Evolutionary conservation across 495 filamentous ascomycete species (phyloP).

Genomic region (Xeromyces bisporus): DNA sequence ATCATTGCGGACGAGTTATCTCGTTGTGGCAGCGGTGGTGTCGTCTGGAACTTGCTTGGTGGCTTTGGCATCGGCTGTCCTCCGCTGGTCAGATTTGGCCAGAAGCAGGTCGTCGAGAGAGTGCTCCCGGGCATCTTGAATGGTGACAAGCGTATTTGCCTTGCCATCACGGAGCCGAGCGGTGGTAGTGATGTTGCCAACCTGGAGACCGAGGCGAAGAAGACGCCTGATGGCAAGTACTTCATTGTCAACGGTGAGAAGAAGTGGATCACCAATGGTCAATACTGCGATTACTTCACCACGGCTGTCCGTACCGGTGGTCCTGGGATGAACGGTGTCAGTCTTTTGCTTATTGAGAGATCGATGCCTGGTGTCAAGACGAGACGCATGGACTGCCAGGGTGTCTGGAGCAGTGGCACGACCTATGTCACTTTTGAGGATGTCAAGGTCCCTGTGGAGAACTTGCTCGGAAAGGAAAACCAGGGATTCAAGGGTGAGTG

Average conservation of each 20-base stretch:
- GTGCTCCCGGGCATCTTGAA: conserved; percentile 69
- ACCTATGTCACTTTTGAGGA: conserved; percentile 98
- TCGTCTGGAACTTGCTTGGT: conserved; percentile 96
- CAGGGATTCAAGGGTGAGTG: conserved; percentile 73
- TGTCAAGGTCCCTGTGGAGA: conserved; percentile 95
- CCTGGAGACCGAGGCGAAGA: conserved; percentile 85
- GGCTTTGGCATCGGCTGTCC: conserved; percentile 90
- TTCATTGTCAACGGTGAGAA: conserved; percentile 99
- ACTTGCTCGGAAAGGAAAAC: conserved; percentile 94
- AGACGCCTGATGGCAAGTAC: conserved; percentile 85
- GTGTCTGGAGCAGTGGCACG: conserved; percentile 86
- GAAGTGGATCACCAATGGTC: conserved; percentile 99
- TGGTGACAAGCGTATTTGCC: conserved; percentile 90
- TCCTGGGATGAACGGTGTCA: conserved; percentile 77
- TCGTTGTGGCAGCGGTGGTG: conserved; percentile 71
- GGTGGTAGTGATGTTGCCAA: conserved; percentile 83
- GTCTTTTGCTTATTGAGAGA: conserved; percentile 77
- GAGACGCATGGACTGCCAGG: conserved; percentile 93
- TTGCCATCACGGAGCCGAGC: conserved; percentile 72
- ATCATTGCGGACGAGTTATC: conserved; percentile 86
- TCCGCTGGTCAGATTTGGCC: conserved; percentile 81
- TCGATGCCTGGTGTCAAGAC: conserved; percentile 69
- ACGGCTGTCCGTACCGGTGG: conserved; percentile 82
- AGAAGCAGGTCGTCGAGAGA: conserved; percentile 71
- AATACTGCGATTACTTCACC: conserved; percentile 95